Percentiles rank a stretch among this genome's conserved stretches.
phyloP scores from a whole-genome alignment of 2,329 filamentous ascomycete species.

The Rhinocladiella mackenziei region DNA sequence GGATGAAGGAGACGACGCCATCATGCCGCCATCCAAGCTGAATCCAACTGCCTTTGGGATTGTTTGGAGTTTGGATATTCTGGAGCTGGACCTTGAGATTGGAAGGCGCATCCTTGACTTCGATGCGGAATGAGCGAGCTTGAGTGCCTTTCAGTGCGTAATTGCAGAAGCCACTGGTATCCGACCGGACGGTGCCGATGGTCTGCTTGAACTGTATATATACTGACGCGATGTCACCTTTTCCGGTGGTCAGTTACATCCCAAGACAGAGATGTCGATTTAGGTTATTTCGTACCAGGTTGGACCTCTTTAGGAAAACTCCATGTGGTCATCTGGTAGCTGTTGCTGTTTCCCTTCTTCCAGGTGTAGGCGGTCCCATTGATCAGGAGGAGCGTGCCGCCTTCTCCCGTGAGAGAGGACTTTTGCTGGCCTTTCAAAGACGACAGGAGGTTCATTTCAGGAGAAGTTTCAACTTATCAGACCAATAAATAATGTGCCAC shows the following conservation, averaged over 20 bases:
- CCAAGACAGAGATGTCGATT: too few species aligned
- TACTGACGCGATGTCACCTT: conserved; percentile 30
- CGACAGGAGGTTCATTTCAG: too few species aligned
- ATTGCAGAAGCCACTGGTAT: conserved; percentile 1
- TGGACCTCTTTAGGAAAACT: conserved; percentile 36
- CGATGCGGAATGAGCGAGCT: conserved; percentile 21
- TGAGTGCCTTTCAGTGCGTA: neutral
- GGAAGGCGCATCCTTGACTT: conserved; percentile 2
- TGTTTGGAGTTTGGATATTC: conserved; percentile 28
- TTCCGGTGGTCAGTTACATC: conserved; percentile 19
- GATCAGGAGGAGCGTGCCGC: conserved; percentile 38
- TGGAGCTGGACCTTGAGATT: conserved; percentile 8
- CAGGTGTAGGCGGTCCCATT: conserved; percentile 42
- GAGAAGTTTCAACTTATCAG: too few species aligned
- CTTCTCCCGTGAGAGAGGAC: conserved; percentile 20
- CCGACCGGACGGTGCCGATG: neutral
- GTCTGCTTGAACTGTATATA: conserved; percentile 8
- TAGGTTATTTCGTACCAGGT: conserved; percentile 30
- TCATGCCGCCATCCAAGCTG: conserved; percentile 37
- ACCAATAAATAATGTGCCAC: too few species aligned
- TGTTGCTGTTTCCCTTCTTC: conserved; percentile 32
- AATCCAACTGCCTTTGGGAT: conserved; percentile 33
- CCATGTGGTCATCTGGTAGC: conserved; percentile 41
- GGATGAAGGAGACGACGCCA: conserved; percentile 38
- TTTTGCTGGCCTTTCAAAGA: neutral